Evolutionary conservation across 2,329 filamentous ascomycete genomes (phyloP), one percentile per base, ranked within the genome.

Genomic region (Cyphellophora europaea): DNA sequence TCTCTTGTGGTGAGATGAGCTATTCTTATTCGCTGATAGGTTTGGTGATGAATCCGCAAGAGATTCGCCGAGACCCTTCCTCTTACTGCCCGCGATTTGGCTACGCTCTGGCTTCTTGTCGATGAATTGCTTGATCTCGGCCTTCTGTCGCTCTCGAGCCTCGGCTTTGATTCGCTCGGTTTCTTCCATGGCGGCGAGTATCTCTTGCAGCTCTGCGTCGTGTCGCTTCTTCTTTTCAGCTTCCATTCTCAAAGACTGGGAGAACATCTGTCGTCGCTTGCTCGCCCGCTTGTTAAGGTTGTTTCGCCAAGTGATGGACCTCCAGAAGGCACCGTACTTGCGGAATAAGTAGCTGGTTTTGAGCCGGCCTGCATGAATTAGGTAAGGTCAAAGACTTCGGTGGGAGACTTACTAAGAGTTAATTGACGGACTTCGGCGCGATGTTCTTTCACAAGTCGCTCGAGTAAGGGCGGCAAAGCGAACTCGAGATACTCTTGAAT

Each of bases 281-380:
- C 49, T 53, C 8, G 56, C 60, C 30, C 53, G 51, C 12, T 53
- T 52, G 15, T 51, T 50, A 5, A 63, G 46, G 23, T 49, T 50
- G n/a, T 44, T 50, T 14, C 49, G 49, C 48, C 58, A 58, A 16
- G 52, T 53, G 23, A 51, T 48, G 18, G 53, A 49, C 35, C 57
- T 52, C 62, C 61, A 66, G 34, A 45, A 44, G 21, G 43, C 48
- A 6, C 49, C 54, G 45, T 54, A 66, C 33, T 59, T 58, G 28
- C 53, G 44, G 11, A 42, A 38, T 6, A 65, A 50, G 17, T 52
- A 48, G 5, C 47, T 38, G 17, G 37, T 35, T 25, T 59, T 53
- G 36, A 55, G 53, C 50, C 49, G 44, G 11, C 33, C 41, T 51
- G 42, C 33, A 45, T 23, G 36, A 37, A 17, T 11, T 35, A 25